Evolutionary conservation across 2,329 filamentous ascomycete species (phyloP), one percentile per base, ranked within the genome.

Genomic region (Aspergillus latus): DNA sequence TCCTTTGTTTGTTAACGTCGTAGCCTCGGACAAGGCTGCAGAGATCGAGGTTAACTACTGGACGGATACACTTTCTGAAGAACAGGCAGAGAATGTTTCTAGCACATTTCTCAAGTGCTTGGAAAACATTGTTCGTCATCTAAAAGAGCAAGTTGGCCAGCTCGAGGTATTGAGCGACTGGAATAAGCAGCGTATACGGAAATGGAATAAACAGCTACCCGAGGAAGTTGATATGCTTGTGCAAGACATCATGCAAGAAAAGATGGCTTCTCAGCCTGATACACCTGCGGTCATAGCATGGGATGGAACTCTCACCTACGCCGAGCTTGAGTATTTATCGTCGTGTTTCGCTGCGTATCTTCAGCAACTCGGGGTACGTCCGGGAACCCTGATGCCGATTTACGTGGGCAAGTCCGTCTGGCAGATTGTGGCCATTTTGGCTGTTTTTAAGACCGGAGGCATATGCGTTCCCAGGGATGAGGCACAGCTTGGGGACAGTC

Each of bases 1-100:
- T 58, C 73, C 75, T 1, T 68, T 80, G 0, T 79, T 75, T 13
- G 65, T 81, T 52, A 80, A 80, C 48, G 75, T 80, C 16, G 78
- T 80, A 57, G 73, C 77, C 1, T 71, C 73, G 5, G 76, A 80
- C n/a, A 66, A 67, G 3, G 61, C 67, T 28, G 72, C 72, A 8
- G 63, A 62, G 4, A 72, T 75, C 36, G 72, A 72, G 34, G 56
- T 76, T 10, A 75, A 73, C 58, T 78, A 77, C 54, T 77, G 74
- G 75, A 75, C 72, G 4, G 70, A 73, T 28, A 63, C 63, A 13
- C 57, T 78, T 11, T 77, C 74, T 0, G 69, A 72, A 50, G 61
- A 62, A 3, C 74, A 77, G 57, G 75, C 74, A 7, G 43, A 53
- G 4, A 74, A 73, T 54, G 70, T 78, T n/a, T 68, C 71, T 1